These are phyloP conservation scores for Suillus subaureus DNA, from an alignment of 768 basidiomycete genomes.

Conservation along the genomic window DNA sequence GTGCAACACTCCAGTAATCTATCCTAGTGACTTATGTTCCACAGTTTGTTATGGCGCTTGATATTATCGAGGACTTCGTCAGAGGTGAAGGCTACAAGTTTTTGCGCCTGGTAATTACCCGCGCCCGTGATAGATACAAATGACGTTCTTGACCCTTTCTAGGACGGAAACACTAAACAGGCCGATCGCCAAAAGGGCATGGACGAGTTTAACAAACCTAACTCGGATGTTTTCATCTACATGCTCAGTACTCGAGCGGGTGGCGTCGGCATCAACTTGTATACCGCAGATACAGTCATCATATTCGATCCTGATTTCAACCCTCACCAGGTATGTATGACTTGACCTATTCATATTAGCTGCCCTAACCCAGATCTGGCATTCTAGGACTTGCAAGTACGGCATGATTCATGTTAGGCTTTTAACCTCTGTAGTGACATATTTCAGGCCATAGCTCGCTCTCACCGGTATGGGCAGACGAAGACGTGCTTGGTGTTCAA, in stretches of 20 bases:
- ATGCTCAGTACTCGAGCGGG: conserved; percentile 92
- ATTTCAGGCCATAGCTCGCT: conserved; percentile 85
- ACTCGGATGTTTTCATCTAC: conserved; percentile 89
- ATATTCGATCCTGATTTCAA: conserved; percentile 98
- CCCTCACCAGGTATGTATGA: conserved; percentile 79
- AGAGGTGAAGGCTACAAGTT: conserved; percentile 78
- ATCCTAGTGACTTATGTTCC: not conserved
- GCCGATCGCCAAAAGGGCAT: conserved; percentile 88
- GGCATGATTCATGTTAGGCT: conserved; percentile 21
- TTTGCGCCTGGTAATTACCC: conserved; percentile 64
- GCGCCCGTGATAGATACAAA: conserved; percentile 13
- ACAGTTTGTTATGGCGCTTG: conserved; percentile 85
- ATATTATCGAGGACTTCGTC: conserved; percentile 89
- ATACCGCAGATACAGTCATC: conserved; percentile 92
- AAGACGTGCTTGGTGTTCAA: conserved; percentile 96
- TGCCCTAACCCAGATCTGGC: conserved; percentile 15
- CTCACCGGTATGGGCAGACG: conserved; percentile 93
- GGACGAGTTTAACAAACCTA: conserved; percentile 90
- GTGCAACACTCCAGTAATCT: conserved; percentile 17
- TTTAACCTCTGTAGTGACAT: conserved; percentile 12
- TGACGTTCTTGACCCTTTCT: conserved; percentile 5
- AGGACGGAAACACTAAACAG: conserved; percentile 92
- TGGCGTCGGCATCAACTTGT: conserved; percentile 90
- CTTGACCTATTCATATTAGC: not conserved
- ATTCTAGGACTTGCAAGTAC: conserved; percentile 80